Base-by-base conservation (phyloP, 2,329 filamentous ascomycete species). In the Teratosphaeria zuluensis region DNA sequence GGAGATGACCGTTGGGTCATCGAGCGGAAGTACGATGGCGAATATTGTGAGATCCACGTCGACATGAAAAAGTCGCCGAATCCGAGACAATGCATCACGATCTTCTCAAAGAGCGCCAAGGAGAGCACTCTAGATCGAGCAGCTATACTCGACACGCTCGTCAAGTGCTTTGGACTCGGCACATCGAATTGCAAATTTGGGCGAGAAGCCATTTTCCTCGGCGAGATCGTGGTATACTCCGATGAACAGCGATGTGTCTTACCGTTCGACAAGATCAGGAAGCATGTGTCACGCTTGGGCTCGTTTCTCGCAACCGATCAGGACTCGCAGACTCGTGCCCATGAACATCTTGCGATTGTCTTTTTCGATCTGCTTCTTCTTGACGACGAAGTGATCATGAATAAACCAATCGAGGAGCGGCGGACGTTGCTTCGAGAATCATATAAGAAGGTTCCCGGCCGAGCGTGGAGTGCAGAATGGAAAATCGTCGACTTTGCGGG, bases 21-120 rank as follows among this genome's bases (percentile, higher is more conserved):
- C 28, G 90, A 95, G 71, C 80, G 85, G 56, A 95, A 95, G 69
- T 84, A 95, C 61, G 90, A 95, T 66, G 90, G 12, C 8, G 91
- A 96, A 72, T 96, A 94, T 64, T 95, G 89, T 65, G 91, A 96
- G 70, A 84, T 96, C 32, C 91, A 96, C 66, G 77, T 96, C 46
- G 84, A 95, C 67, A 75, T 89, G 6, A 76, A 76, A 8, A 83
- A 81, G 55, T 75, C 75, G 14, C 14, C 53, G 5, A 53, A 62
- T 28, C 64, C 63, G 6, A 53, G 69, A 59, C 69, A 80, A 0
- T 81, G 78, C 54, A 84, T 95, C 31, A 86, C 87, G 62, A 92
- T 96, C 32, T 96, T 94, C 69, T 95, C 90, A 9, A 96, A 96
- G 70, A 94, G 90, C 66, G 90, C 91, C 59, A 95, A 94, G 69